These are phyloP conservation scores for Cucumis hystrix DNA, from an alignment of 306 rosid genomes.

Conservation along the genomic window DNA sequence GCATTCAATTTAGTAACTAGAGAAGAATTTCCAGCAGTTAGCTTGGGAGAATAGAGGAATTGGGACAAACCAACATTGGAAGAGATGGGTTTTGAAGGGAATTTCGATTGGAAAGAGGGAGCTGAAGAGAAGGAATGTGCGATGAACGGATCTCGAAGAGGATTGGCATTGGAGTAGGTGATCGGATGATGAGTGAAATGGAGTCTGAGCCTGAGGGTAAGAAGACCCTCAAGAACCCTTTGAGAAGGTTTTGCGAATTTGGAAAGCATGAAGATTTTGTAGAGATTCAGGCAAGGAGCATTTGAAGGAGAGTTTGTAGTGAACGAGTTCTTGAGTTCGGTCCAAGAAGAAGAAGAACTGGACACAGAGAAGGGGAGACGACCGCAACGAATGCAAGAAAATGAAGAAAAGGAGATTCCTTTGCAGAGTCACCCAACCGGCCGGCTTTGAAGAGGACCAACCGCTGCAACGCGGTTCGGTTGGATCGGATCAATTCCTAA, in stretches of 20 bases:
- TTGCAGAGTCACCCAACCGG: neutral
- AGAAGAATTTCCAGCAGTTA: neutral
- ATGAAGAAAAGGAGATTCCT: neutral
- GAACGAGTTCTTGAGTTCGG: neutral
- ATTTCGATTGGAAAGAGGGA: neutral
- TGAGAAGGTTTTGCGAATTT: conserved; percentile 28
- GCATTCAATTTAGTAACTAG: neutral
- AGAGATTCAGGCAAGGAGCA: neutral
- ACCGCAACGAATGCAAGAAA: neutral
- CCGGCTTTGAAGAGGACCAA: neutral
- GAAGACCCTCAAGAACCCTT: conserved; percentile 33
- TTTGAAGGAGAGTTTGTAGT: neutral
- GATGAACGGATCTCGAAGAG: conserved; percentile 6
- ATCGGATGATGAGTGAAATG: conserved; percentile 15
- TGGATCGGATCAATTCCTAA: neutral
- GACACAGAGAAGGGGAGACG: neutral
- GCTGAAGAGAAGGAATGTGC: conserved; percentile 2
- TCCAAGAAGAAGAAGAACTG: neutral
- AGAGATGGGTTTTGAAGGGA: conserved; percentile 3
- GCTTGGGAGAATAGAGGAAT: neutral
- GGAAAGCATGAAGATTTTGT: neutral
- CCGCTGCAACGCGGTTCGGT: neutral
- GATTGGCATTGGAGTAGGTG: conserved; percentile 7
- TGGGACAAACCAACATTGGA: conserved; percentile 1
- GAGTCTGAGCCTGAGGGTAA: conserved; percentile 16